Base-by-base conservation (phyloP, 2,329 filamentous ascomycete genomes). In the Drechslerella dactyloides region DNA sequence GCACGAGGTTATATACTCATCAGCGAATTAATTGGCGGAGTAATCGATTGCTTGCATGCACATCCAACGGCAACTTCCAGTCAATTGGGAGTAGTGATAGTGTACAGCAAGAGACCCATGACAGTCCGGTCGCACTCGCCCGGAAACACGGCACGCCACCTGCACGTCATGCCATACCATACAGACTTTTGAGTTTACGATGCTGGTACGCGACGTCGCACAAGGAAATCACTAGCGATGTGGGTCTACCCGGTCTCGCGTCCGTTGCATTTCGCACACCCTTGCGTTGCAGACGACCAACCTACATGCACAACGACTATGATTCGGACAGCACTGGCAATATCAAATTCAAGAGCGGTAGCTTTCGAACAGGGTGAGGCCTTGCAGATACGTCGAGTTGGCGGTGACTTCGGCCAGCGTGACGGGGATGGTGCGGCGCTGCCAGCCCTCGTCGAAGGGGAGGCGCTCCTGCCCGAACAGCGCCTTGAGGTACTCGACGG, bases 401-500 rank as follows among this genome's bases (percentile, higher is more conserved):
- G 59, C 59, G 13, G 61, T 50, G 5, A 70, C 19, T n/a, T 70
- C 66, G 7, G 66, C 59, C 6, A 70, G 23, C 7, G 66, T 70
- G 27, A 70, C 53, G 1, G 66, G 66, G 37, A 70, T 57, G 5
- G 60, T 64, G 11, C 66, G 53, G 19, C 44, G 63, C 11, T 40
- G 53, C 68, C 68, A 73, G 15, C 68, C 68, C 37, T 73, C 68
- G 17, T 56, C 44, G 23, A 57, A 66, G 8, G 68, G 68, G 15
- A 75, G 37, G 50, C 62, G 74, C 44, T 75, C 74, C 35, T 75
- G 66, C 42, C 59, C 54, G 19, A 75, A 72, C 46, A 72, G 58
- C 21, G 51, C 53, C 48, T 74, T 66, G 2, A 73, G 40, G 55
- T 72, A 73, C 56, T 64, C 53, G 53, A 57, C 58, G 15, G 72